Conservation (phyloP, 2,329 filamentous ascomycete species). For the Cytospora piceicola region DNA sequence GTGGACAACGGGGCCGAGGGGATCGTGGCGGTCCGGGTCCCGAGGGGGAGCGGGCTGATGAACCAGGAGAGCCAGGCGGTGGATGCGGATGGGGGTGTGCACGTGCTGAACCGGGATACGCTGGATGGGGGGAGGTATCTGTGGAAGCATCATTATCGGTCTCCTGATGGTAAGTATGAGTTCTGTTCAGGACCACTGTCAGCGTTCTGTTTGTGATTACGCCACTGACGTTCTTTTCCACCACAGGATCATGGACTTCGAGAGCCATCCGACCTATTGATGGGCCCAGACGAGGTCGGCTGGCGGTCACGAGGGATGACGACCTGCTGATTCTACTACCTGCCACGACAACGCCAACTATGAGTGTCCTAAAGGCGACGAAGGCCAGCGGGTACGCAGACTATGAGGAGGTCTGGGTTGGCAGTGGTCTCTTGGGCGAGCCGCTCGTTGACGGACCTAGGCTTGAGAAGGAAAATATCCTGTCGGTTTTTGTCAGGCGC, state of each 20-base stretch:
- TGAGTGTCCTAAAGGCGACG: conserved; percentile 42
- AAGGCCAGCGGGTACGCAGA: conserved; percentile 37
- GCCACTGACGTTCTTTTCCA: not conserved
- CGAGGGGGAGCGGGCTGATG: conserved; percentile 49
- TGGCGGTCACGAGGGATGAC: conserved; percentile 41
- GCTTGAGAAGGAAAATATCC: conserved; percentile 41
- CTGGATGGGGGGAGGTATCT: conserved; percentile 35
- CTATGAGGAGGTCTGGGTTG: conserved; percentile 45
- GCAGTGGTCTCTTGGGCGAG: conserved; percentile 43
- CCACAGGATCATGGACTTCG: conserved; percentile 41
- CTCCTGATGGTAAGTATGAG: conserved; percentile 38
- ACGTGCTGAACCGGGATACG: conserved; percentile 53
- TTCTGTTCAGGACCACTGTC: not conserved
- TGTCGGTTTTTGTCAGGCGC: conserved; percentile 43
- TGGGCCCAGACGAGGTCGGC: conserved; percentile 42
- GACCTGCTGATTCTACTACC: conserved; percentile 46
- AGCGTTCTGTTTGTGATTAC: not conserved
- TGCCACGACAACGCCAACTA: conserved; percentile 35
- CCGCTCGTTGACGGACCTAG: conserved; percentile 45
- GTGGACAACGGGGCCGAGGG: conserved; percentile 47
- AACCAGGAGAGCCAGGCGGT: conserved; percentile 56
- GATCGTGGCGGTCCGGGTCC: conserved; percentile 49
- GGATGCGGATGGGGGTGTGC: conserved; percentile 50
- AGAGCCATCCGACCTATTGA: conserved; percentile 38
- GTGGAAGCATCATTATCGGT: conserved; percentile 48